These are phyloP conservation scores for Gentiana straminea DNA, from an alignment of 257 asterid genomes.

Conservation along the genomic window DNA sequence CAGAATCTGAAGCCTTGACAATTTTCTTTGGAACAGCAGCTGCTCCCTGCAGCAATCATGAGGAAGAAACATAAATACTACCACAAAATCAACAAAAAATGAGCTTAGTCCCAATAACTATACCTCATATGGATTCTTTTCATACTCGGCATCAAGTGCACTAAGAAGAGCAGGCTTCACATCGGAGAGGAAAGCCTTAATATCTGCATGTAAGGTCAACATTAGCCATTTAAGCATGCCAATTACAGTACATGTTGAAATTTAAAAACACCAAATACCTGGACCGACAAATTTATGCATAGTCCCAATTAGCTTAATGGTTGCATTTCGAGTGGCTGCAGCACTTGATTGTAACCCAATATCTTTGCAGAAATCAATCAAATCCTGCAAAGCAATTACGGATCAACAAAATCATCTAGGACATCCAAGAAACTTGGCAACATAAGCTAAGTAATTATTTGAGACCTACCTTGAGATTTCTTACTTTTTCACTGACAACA, in stretches of 20 bases:
- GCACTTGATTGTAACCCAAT: conserved; percentile 96
- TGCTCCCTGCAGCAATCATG: conserved; percentile 39
- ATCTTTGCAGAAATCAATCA: conserved; percentile 96
- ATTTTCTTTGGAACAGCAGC: conserved; percentile 78
- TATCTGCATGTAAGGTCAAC: conserved; percentile 39
- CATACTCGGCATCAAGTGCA: conserved; percentile 94
- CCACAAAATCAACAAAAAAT: conserved; percentile 10
- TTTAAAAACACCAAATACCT: conserved; percentile 40
- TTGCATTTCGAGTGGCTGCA: conserved; percentile 91
- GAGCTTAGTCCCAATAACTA: conserved; percentile 6
- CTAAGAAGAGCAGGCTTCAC: conserved; percentile 97
- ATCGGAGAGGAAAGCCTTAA: conserved; percentile 87
- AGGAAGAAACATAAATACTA: conserved; percentile 8
- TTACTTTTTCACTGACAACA: not conserved
- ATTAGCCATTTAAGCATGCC: conserved; percentile 18
- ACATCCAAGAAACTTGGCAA: too few relatives aligned
- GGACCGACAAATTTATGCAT: conserved; percentile 98
- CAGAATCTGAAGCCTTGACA: conserved; percentile 55
- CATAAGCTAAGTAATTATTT: not conserved
- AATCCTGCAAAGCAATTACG: conserved; percentile 45
- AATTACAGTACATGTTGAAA: conserved; percentile 1
- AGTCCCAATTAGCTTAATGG: conserved; percentile 77
- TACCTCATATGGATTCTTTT: conserved; percentile 95
- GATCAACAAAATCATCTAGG: not conserved
- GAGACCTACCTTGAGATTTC: not conserved